phyloP scores from a whole-genome alignment of 2,329 filamentous ascomycete species.

The Epicoccum sorghinum region DNA sequence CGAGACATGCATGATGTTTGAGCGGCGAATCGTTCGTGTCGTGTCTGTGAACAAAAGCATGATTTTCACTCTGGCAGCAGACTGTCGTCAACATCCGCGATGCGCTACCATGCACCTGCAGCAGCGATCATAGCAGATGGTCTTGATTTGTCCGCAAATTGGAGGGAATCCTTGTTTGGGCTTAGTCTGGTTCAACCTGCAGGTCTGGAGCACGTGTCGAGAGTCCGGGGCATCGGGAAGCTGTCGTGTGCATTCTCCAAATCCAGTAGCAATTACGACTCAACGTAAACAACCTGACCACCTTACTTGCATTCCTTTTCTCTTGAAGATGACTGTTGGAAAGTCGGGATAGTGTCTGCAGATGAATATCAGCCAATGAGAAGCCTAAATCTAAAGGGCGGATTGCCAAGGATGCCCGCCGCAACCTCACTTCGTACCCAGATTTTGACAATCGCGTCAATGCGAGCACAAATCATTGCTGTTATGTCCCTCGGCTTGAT shows the following conservation, averaged over 20 bases:
- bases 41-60: constrained; percentile 15
- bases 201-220: constrained; percentile 26
- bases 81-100: constrained; percentile 23
- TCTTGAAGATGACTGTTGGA: background rate
- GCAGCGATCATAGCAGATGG: constrained; percentile 26
- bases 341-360: background rate
- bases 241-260: constrained; percentile 9
- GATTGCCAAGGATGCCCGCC: constrained; percentile 12
- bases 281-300: background rate
- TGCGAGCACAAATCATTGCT: constrained; percentile 12
- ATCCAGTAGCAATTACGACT: background rate
- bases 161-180: constrained; percentile 23
- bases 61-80: background rate
- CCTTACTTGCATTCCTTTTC: background rate
- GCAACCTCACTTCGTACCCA: constrained; percentile 20
- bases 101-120: constrained; percentile 26
- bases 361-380: constrained; percentile 6
- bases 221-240: constrained; percentile 2
- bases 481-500: constrained; percentile 12
- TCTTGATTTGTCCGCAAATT: constrained; percentile 33
- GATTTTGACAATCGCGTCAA: constrained; percentile 13
- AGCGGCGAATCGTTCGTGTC: background rate
- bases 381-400: constrained; percentile 1
- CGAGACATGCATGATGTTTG: background rate
- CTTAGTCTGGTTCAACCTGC: constrained; percentile 25